Evolutionary conservation across 139 green algal species (phyloP), one percentile per base, ranked within the genome.

Genomic region (Chlorella ohadii): DNA sequence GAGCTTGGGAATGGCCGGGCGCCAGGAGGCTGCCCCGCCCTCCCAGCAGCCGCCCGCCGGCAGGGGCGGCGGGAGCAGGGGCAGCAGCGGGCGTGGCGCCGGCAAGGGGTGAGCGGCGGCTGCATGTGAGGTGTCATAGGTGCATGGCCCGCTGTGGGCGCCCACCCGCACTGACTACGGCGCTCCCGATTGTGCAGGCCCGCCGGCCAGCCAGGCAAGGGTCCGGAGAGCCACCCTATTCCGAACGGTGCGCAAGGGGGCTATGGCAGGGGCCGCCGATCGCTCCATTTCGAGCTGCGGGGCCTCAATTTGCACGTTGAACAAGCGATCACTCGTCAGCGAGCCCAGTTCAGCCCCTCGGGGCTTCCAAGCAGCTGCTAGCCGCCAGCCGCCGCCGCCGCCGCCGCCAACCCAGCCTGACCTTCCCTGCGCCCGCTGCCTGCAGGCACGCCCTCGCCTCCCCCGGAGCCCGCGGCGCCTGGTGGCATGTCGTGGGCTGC

Each of bases 401-500:
- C 70, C 39, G 39, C 39, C 39, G 9, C 25, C 22, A 7, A 16
- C 39, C 2, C 33, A 16, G 13, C 41, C 33, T 20, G n/a, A 20
- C 13, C 64, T n/a, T n/a, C n/a, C 5, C 64, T 59, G 51, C 51
- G 15, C 51, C 51, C 15, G 15, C 15, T 59, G 36, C 59, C n/a
- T 61, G 63, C 63, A 83, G 78, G 78, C 39, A 83, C 78, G 28
- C 63, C 78, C 28, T 83, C 78, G 5, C 63, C 78, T 6, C 28
- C 78, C 1, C 39, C 78, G 0, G 63, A 83, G 78, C 41, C 78
- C 4, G 76, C 55, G 16, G 76, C 76, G 4, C 76, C 76, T 22
- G n/a, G 76, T 16, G 63, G 17, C 39, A 83, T 83, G 78, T 83
- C 78, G 4, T 83, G 78, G 78, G 78, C 78, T 4, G 78, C 61